phyloP scores from a whole-genome alignment of 306 rosid species.

The Erythrophleum fordii region DNA sequence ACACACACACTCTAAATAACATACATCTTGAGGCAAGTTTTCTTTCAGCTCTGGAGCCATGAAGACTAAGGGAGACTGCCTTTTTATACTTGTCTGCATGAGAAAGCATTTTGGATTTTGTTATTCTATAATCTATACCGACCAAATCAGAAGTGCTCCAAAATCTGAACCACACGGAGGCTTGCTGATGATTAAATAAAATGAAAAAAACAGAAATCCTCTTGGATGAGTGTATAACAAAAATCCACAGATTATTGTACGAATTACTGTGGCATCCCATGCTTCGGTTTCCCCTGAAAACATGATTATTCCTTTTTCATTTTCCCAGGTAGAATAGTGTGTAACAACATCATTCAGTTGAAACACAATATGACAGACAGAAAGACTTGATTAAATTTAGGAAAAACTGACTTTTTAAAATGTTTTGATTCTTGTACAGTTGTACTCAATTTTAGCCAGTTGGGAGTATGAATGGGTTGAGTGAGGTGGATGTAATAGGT shows the following conservation, averaged over 20 bases:
- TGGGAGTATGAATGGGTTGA: background rate
- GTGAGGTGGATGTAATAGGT: background rate
- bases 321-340: background rate
- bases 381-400: background rate
- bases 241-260: background rate
- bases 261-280: background rate
- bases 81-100: background rate
- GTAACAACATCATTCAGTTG: background rate
- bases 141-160: background rate
- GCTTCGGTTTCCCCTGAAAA: background rate
- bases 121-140: background rate
- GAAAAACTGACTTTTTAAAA: background rate
- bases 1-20: background rate
- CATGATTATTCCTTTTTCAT: background rate
- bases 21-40: background rate
- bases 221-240: background rate
- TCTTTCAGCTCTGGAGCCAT: background rate
- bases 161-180: background rate
- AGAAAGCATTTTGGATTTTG: constrained; percentile 24
- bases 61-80: background rate
- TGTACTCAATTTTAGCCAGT: background rate
- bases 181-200: background rate
- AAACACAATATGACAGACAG: background rate
- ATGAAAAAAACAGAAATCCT: background rate
- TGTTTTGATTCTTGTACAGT: background rate